Conservation (phyloP, 1,284 basidiomycete genomes). For the Pascua guehoae region DNA sequence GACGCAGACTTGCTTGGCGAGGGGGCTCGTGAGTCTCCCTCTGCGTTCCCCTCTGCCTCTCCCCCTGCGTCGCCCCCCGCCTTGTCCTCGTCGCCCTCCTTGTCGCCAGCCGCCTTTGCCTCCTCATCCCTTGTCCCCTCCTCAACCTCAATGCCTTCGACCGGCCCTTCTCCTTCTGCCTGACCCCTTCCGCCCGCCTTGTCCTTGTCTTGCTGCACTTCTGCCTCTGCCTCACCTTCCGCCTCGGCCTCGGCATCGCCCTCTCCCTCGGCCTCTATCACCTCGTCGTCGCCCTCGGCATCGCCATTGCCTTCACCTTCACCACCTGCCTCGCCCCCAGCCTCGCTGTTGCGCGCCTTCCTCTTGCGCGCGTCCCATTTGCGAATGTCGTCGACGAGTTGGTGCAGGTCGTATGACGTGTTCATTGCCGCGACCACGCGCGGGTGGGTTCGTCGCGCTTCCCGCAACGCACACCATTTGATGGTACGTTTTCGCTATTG, state of each 20-base stretch:
- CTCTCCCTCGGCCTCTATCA: background rate
- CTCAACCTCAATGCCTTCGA: background rate
- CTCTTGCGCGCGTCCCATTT: conserved; percentile 16
- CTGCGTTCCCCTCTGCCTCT: conserved; percentile 4
- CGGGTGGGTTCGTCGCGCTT: conserved; percentile 29
- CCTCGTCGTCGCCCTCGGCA: background rate
- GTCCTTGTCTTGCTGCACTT: background rate
- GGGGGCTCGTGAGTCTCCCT: background rate
- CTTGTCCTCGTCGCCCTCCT: conserved; percentile 3
- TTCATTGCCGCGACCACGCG: conserved; percentile 25
- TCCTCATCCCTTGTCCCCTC: background rate
- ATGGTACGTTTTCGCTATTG: conserved; percentile 26
- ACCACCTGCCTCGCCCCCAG: background rate
- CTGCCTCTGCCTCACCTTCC: conserved; percentile 8
- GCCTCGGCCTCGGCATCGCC: conserved; percentile 3
- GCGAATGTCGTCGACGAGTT: conserved; percentile 23
- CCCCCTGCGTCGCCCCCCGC: conserved; percentile 7
- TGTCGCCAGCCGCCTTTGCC: background rate
- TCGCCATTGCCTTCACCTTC: background rate
- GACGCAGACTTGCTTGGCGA: too few relatives aligned
- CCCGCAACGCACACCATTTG: conserved; percentile 39
- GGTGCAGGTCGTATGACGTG: conserved; percentile 26
- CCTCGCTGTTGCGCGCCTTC: conserved; percentile 13
- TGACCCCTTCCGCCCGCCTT: background rate
- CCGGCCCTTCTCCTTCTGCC: background rate